phyloP scores from a whole-genome alignment of 768 basidiomycete species.

The Lactifluus volemus region DNA sequence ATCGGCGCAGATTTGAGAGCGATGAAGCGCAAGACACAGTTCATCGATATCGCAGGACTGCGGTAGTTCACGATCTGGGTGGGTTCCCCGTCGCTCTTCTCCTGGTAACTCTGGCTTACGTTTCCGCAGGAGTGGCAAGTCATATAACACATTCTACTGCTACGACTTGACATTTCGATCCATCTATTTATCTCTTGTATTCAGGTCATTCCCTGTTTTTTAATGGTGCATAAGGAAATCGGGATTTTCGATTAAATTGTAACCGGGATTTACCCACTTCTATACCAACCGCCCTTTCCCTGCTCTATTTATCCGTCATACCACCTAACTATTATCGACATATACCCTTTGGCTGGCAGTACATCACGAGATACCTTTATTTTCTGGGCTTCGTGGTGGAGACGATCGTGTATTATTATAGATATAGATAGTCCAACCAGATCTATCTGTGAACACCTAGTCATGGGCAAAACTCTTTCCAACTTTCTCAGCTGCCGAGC shows the following conservation, averaged over 20 bases:
- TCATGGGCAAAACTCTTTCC: not conserved
- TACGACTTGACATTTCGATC: not conserved
- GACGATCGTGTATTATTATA: constrained; percentile 1
- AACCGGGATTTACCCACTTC: not conserved
- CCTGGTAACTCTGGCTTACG: not conserved
- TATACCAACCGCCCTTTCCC: not conserved
- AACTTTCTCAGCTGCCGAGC: constrained; percentile 54
- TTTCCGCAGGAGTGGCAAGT: not conserved
- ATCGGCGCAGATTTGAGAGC: constrained; percentile 36
- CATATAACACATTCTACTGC: no score
- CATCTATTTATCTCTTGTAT: not conserved
- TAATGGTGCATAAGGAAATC: not conserved
- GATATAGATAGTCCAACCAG: not conserved
- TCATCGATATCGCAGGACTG: constrained; percentile 54
- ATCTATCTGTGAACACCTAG: not conserved
- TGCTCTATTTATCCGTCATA: constrained; percentile 7
- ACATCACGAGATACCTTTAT: not conserved
- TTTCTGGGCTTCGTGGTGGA: not conserved
- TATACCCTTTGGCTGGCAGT: not conserved
- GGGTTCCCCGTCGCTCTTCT: no score
- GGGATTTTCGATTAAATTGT: not conserved
- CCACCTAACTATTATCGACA: not conserved
- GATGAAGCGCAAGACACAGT: constrained; percentile 70
- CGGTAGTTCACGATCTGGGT: constrained; percentile 6
- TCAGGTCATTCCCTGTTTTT: not conserved